phyloP scores from a whole-genome alignment of 1,284 basidiomycete species.

The Takashimella koratensis region DNA sequence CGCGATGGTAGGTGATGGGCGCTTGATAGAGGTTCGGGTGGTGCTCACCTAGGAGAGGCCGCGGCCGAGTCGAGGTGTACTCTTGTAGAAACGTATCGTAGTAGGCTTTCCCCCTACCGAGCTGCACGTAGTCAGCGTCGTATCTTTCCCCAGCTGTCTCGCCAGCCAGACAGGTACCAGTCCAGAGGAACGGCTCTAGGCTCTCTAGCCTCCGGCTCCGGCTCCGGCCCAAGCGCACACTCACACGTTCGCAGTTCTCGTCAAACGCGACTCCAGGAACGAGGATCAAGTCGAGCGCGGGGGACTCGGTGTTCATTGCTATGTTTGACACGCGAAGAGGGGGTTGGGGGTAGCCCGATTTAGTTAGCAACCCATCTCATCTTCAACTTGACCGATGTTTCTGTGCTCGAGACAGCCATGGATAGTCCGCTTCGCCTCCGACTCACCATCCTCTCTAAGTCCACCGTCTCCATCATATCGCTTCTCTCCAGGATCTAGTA shows the following conservation, averaged over 20 bases:
- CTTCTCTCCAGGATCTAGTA: slow-evolving; percentile 39
- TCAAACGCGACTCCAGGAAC: slow-evolving; percentile 48
- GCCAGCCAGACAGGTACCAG: too few relatives aligned
- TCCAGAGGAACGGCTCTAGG: too few relatives aligned
- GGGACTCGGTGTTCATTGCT: slow-evolving; percentile 26
- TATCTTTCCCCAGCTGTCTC: too few relatives aligned
- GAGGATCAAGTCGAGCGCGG: slow-evolving; percentile 40
- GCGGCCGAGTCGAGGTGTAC: slow-evolving; percentile 23
- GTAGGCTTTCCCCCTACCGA: slow-evolving; percentile 48
- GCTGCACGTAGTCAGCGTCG: slow-evolving; percentile 18
- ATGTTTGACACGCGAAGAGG: not conserved
- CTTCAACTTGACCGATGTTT: too few relatives aligned
- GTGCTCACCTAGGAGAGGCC: slow-evolving; percentile 40
- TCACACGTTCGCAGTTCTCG: slow-evolving; percentile 38
- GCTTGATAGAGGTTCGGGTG: too few relatives aligned
- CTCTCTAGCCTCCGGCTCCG: too few relatives aligned
- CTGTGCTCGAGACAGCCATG: too few relatives aligned
- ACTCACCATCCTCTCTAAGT: slow-evolving; percentile 41
- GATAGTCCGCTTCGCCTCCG: too few relatives aligned
- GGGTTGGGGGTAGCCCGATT: not conserved
- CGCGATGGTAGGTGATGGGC: too few relatives aligned
- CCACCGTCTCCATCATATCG: slow-evolving; percentile 23
- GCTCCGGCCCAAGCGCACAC: too few relatives aligned
- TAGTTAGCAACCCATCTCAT: too few relatives aligned
- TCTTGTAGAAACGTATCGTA: slow-evolving; percentile 44